Base-by-base conservation (phyloP, 2,329 filamentous ascomycete genomes). In the Graphiopsis chlorocephala region DNA sequence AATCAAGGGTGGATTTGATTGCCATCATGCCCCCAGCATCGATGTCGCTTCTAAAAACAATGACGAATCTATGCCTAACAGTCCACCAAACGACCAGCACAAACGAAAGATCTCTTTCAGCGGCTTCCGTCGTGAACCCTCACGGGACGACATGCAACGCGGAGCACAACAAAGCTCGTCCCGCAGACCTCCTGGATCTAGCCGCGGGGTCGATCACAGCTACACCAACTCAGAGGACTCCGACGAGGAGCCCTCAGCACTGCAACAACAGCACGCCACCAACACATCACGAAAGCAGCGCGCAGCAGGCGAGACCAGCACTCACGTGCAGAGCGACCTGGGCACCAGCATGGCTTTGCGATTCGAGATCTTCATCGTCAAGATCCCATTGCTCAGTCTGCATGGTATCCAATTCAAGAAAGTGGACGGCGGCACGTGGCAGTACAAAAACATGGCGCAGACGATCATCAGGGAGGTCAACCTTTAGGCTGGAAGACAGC, bases 391-490 rank as follows among this genome's bases (percentile, higher is more conserved):
- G 60, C 87, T 99, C 66, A 93, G 90, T 48, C 80, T 99, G 64
- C 94, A 99, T 74, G 95, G 95, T 57, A 93, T 99, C 67, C 95
- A 98, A 77, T 99, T 99, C 82, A 99, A 99, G 84, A 93, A 95
- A 75, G 89, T 98, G 70, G 87, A 91, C 64, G 94, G 95, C 38
- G 94, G 96, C 66, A 98, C 95, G 65, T 98, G 94, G 93, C 93
- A 97, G 78, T 99, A 96, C 81, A 97, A 97, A 82, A 94, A 92
- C 74, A 96, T 98, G 93, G 95, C 95, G 38, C 93, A 97, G 78
- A 93, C 93, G 72, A 97, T 99, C 72, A 82, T 99, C 71, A 88
- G 90, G 74, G 93, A 95, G 76, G 80, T 99, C 70, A 88, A 62
- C 20, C 48, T 62, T 6, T 62, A 56, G 53, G 17, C 17, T 28